Evolutionary conservation across 257 asterid species (phyloP).

Genomic region (Salvia rosmarinus): DNA sequence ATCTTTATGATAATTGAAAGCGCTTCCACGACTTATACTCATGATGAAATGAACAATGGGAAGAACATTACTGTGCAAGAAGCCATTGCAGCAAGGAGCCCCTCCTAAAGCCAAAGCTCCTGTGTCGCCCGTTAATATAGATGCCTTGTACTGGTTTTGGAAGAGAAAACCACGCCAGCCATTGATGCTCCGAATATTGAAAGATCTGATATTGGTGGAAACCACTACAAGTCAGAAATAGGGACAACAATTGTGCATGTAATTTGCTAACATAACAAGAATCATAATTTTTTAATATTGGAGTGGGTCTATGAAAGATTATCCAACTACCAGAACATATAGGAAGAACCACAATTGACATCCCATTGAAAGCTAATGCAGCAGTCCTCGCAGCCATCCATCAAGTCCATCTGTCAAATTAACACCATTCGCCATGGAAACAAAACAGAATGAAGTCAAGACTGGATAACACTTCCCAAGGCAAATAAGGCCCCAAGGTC

Average conservation of each 20-base stretch:
- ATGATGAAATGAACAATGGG: slow-evolving; percentile 82
- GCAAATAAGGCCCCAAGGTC: slow-evolving; percentile 77
- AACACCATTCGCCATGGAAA: slow-evolving; percentile 80
- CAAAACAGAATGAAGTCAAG: slow-evolving; percentile 65
- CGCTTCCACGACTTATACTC: slow-evolving; percentile 64
- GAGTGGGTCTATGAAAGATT: slow-evolving; percentile 21
- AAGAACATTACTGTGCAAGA: slow-evolving; percentile 93
- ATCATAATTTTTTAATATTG: not conserved
- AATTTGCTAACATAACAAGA: no score
- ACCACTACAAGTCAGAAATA: slow-evolving; percentile 29
- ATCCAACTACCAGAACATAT: slow-evolving; percentile 73
- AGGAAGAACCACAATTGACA: slow-evolving; percentile 94
- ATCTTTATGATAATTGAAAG: slow-evolving; percentile 72
- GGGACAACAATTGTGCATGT: not conserved
- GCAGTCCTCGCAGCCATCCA: slow-evolving; percentile 96
- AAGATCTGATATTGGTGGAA: slow-evolving; percentile 56
- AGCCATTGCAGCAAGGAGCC: slow-evolving; percentile 97
- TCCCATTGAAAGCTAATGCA: slow-evolving; percentile 79
- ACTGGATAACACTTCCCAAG: slow-evolving; percentile 64
- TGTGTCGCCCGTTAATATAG: slow-evolving; percentile 81
- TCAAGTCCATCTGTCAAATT: slow-evolving; percentile 80
- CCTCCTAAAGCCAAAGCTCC: slow-evolving; percentile 94
- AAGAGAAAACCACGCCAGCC: slow-evolving; percentile 95
- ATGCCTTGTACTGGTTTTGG: slow-evolving; percentile 79
- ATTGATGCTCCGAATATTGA: slow-evolving; percentile 93